Base-by-base conservation (phyloP, 2,329 filamentous ascomycete genomes). In the Colletotrichum tofieldiae region DNA sequence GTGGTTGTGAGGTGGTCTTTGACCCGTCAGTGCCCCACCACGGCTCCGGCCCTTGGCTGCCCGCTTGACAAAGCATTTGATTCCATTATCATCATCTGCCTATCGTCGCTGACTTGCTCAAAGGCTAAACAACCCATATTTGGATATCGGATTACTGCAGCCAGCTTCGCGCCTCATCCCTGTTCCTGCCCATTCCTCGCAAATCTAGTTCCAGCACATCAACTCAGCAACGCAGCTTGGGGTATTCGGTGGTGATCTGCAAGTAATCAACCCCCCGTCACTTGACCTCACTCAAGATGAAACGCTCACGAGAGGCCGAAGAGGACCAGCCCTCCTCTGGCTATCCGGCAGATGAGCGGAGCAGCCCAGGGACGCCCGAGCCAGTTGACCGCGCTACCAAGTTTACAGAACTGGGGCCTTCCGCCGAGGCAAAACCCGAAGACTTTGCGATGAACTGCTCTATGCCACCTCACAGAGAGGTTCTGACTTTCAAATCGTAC, bases 391-490 rank as follows among this genome's bases (percentile, higher is more conserved):
- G 79, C 62, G 79, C 81, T 39, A 77, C 86, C 67, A 94, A 93
- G 79, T 85, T 92, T 74, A 79, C 86, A 73, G 89, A 91, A 75
- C 83, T 94, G 73, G 91, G 93, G 58, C 80, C 79, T 20, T 79
- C 78, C 75, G 77, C 78, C 49, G 78, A 74, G 45, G 77, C 51
- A 78, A 79, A 70, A 75, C 81, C 73, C 71, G 77, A 79, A 32
- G 78, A 77, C 73, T 74, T 88, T 72, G 77, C 76, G 70, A 97
- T 98, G 90, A 90, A 86, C 82, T 98, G 96, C 84, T 90, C 89
- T 26, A 86, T 98, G 29, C 94, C 95, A 65, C 94, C 94, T 58
- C 95, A 98, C 82, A 87, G 85, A 75, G 89, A 92, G 72, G 86
- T 90, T 1, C 78, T 96, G 66, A 85, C 87, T 5, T 98, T 99